Percentiles rank a stretch among this genome's conserved stretches.
Evolutionary conservation across 306 rosid species (phyloP).

Genomic region (Rosa multiflora): DNA sequence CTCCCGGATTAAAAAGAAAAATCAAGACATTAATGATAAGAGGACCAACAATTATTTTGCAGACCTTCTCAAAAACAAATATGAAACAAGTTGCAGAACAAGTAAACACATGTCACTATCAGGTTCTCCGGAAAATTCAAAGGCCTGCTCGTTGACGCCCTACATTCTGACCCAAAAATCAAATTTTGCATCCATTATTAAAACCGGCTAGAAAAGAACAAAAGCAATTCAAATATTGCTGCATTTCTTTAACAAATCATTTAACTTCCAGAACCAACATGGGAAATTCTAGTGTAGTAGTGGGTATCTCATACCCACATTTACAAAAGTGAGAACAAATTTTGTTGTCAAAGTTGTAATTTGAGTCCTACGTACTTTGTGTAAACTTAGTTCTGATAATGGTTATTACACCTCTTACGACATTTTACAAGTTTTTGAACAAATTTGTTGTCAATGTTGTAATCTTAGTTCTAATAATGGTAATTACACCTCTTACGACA

Average conservation of each 20-base stretch:
- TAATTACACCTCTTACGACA: too few species aligned
- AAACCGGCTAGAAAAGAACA: neutral
- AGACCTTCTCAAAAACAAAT: neutral
- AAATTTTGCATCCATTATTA: neutral
- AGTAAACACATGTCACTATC: conserved; percentile 1
- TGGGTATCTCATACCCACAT: too few species aligned
- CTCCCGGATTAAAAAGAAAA: neutral
- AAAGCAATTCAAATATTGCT: neutral
- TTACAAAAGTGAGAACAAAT: too few species aligned
- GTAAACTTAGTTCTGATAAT: too few species aligned
- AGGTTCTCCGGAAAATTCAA: conserved; percentile 2
- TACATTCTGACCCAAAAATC: neutral
- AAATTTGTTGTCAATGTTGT: too few species aligned
- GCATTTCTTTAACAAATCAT: neutral
- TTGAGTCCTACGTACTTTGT: too few species aligned
- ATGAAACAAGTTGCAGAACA: neutral
- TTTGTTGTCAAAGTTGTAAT: too few species aligned
- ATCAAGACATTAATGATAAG: neutral
- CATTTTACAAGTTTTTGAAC: too few species aligned
- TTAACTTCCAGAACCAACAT: conserved; percentile 5
- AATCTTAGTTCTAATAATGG: too few species aligned
- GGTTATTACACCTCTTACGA: too few species aligned
- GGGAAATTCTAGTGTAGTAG: too few species aligned
- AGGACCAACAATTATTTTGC: neutral
- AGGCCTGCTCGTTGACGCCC: neutral